Base-by-base conservation (phyloP, 2,329 filamentous ascomycete genomes). In the Trichoderma semiorbis region DNA sequence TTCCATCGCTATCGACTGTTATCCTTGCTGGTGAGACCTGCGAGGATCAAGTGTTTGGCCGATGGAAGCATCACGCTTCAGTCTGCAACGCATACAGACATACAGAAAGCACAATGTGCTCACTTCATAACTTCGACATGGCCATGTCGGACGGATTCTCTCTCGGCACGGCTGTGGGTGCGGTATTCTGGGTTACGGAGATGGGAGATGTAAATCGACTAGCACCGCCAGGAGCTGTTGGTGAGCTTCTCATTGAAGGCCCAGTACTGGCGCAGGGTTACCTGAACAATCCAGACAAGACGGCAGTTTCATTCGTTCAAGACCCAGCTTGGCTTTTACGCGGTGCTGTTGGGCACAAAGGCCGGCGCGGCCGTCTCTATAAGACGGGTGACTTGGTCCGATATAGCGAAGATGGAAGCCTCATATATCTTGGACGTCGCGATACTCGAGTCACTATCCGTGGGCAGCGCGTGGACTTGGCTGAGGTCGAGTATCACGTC, bases 371-470 rank as follows among this genome's bases (percentile, higher is more conserved):
- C 72, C 64, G 10, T 7, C 72, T 82, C 7, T 87, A 85, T 75
- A 83, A 83, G 70, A 86, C 85, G 2, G 85, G 85, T 7, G 85
- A 87, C 72, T 78, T 87, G 11, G 84, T 79, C 2, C 77, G 76
- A 34, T 84, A 85, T 36, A 76, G 81, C 36, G 76, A 77, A 0
- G 80, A 85, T 65, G 81, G 82, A 0, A 76, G 76, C 28, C 75
- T 87, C 12, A 74, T 80, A 0, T 86, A 83, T 69, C 75, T 86
- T 58, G 87, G 86, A 53, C 81, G 88, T n/a, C 87, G 86, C 73
- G 88, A 90, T 73, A 82, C 82, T 0, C 88, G 89, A 75, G 83
- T 89, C 60, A 90, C 90, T 77, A 78, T 90, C 10, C 83, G 84
- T 24, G 90, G 90, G 24, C 89, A 85, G 72, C 79, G 87, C 65